These are phyloP conservation scores for Sclerotinia trifoliorum DNA, from an alignment of 2,329 filamentous ascomycete species.

Conservation along the genomic window DNA sequence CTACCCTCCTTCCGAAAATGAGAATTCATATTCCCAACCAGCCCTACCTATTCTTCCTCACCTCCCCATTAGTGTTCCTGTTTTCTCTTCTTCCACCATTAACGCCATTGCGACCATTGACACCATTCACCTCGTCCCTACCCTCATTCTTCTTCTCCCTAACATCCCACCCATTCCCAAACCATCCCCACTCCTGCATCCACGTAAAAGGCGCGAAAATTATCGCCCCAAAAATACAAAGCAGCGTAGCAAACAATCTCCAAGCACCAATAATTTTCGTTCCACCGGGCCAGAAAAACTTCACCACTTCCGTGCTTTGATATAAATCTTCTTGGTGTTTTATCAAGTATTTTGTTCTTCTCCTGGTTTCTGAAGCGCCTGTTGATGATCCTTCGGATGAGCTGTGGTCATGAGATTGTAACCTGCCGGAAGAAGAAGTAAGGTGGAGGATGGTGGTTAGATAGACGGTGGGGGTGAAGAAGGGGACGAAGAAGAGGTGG, in stretches of 20 bases:
- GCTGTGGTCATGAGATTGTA: neutral
- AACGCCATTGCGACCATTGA: neutral
- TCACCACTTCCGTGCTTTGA: slow-evolving; percentile 71
- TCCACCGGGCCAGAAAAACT: slow-evolving; percentile 64
- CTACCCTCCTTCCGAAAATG: no score
- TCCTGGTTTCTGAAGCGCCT: neutral
- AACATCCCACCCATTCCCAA: slow-evolving; percentile 15
- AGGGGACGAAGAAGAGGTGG: slow-evolving; percentile 72
- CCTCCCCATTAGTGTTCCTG: neutral
- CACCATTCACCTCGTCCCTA: neutral
- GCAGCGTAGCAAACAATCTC: slow-evolving; percentile 50
- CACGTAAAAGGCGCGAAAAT: slow-evolving; percentile 51
- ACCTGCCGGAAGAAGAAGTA: slow-evolving; percentile 43
- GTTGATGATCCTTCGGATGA: neutral
- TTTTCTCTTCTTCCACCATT: neutral
- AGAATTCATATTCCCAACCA: no score
- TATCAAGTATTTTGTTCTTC: slow-evolving; percentile 63
- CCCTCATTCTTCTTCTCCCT: neutral
- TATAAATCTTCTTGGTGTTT: slow-evolving; percentile 77
- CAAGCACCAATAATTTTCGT: slow-evolving; percentile 58
- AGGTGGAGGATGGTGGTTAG: slow-evolving; percentile 69
- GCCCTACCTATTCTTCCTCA: neutral
- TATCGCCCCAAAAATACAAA: slow-evolving; percentile 62
- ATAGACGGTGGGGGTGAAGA: slow-evolving; percentile 66
- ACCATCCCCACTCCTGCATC: slow-evolving; percentile 45